Evolutionary conservation across 768 basidiomycete genomes (phyloP).

Genomic region (Strobilomyces echinocephalus): DNA sequence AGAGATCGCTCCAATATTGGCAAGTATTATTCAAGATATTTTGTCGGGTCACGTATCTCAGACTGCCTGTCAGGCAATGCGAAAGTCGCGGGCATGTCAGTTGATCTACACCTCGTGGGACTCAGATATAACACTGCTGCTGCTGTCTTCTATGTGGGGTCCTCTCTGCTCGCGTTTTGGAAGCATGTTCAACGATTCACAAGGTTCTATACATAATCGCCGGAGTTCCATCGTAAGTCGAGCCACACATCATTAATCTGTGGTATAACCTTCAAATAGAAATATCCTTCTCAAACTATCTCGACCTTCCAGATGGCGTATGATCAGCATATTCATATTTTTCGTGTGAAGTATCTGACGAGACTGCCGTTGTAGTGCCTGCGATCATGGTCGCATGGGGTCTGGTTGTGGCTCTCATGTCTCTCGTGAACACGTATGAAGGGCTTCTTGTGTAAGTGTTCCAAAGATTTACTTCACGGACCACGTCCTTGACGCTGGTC

Average conservation of each 20-base stretch:
- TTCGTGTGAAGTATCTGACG: neutral
- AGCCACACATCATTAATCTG: neutral
- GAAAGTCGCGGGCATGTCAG: neutral
- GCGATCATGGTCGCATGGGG: neutral
- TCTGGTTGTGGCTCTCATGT: neutral
- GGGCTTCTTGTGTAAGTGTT: neutral
- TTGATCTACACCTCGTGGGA: neutral
- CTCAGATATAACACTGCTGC: conserved; percentile 1
- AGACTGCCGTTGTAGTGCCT: neutral
- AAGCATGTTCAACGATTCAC: neutral
- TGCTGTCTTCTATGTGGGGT: neutral
- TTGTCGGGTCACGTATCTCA: neutral
- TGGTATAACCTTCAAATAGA: neutral
- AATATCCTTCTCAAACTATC: neutral
- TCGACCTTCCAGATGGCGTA: conserved; percentile 1
- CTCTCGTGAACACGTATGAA: neutral
- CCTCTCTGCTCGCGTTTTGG: neutral
- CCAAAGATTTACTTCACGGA: neutral
- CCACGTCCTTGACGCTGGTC: neutral
- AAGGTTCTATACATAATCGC: conserved; percentile 9
- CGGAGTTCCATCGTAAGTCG: neutral
- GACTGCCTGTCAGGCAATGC: neutral
- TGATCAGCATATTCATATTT: neutral
- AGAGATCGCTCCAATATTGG: conserved; percentile 47
- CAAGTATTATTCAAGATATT: conserved; percentile 12